Conservation (phyloP, 805 yeast genomes). For the Cyberlindnera mrakii region DNA sequence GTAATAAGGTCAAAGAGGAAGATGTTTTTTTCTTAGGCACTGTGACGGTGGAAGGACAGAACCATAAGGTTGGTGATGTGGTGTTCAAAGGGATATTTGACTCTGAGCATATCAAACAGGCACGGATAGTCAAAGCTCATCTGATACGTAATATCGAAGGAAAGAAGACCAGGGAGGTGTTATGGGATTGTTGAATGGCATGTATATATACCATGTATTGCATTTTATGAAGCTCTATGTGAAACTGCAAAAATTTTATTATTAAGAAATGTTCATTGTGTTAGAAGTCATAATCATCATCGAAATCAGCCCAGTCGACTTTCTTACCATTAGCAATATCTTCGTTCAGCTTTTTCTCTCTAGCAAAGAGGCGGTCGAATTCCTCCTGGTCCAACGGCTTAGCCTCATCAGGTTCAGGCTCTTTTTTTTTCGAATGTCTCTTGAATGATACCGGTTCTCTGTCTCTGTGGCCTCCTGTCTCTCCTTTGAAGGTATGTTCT, state of each 20-base stretch:
- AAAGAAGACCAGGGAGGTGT: constrained; percentile 11
- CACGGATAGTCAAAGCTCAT: constrained; percentile 15
- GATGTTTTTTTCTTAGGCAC: constrained; percentile 19
- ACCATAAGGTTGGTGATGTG: constrained; percentile 12
- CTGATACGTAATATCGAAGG: constrained; percentile 14
- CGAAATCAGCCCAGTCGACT: constrained; percentile 20
- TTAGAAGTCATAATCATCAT: constrained; percentile 9
- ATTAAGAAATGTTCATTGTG: too few relatives aligned
- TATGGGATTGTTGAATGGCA: constrained; percentile 14
- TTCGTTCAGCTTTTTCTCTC: constrained; percentile 9
- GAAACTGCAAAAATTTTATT: too few relatives aligned
- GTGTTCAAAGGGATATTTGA: constrained; percentile 22
- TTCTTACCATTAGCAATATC: constrained; percentile 14
- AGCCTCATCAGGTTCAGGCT: background rate
- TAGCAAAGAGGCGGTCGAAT: constrained; percentile 1
- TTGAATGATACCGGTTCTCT: background rate
- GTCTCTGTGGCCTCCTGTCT: too few relatives aligned
- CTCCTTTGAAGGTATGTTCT: background rate
- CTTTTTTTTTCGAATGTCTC: background rate
- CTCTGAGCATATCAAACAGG: constrained; percentile 22
- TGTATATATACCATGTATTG: background rate
- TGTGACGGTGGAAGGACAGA: constrained; percentile 15
- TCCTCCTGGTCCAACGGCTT: background rate
- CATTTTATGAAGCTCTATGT: too few relatives aligned
- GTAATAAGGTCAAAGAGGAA: constrained; percentile 6